phyloP scores from a whole-genome alignment of 331 rosid species.

The Arachis monticola region DNA sequence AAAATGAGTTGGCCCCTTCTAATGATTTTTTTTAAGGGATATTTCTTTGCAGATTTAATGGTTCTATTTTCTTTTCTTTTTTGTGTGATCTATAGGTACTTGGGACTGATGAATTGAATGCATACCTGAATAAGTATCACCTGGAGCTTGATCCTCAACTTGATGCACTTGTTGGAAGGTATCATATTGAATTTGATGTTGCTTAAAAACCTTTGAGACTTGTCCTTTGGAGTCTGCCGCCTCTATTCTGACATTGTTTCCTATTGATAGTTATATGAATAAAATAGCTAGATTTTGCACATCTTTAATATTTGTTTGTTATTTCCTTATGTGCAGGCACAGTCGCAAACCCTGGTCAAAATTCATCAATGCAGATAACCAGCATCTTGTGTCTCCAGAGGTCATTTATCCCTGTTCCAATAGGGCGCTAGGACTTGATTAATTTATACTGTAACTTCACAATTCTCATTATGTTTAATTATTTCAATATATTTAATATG shows the following conservation, averaged over 20 bases:
- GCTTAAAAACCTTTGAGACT: neutral
- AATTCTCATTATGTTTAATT: constrained; percentile 24
- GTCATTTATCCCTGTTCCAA: constrained; percentile 46
- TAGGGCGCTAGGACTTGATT: constrained; percentile 12
- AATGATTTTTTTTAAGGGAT: neutral
- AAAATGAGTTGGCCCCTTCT: constrained; percentile 1
- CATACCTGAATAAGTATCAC: constrained; percentile 84
- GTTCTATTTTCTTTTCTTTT: neutral
- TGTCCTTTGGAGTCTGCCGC: constrained; percentile 25
- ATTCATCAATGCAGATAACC: constrained; percentile 92
- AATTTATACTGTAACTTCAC: constrained; percentile 15
- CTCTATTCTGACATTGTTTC: constrained; percentile 7
- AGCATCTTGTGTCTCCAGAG: constrained; percentile 96
- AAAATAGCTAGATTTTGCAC: neutral
- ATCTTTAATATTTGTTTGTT: constrained; percentile 21
- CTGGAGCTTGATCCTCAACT: constrained; percentile 94
- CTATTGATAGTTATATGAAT: constrained; percentile 1
- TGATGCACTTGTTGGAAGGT: constrained; percentile 95
- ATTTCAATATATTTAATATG: constrained; percentile 22
- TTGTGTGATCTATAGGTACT: constrained; percentile 66
- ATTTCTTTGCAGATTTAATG: constrained; percentile 10
- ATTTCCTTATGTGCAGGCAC: constrained; percentile 69
- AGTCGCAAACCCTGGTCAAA: constrained; percentile 97
- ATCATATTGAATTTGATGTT: constrained; percentile 23
- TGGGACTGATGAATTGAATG: constrained; percentile 93